A percentile compares a stretch with the other conserved stretches of the same genome.
phyloP scores from a whole-genome alignment of 495 filamentous ascomycete genomes.

The Penicillium canariense region DNA sequence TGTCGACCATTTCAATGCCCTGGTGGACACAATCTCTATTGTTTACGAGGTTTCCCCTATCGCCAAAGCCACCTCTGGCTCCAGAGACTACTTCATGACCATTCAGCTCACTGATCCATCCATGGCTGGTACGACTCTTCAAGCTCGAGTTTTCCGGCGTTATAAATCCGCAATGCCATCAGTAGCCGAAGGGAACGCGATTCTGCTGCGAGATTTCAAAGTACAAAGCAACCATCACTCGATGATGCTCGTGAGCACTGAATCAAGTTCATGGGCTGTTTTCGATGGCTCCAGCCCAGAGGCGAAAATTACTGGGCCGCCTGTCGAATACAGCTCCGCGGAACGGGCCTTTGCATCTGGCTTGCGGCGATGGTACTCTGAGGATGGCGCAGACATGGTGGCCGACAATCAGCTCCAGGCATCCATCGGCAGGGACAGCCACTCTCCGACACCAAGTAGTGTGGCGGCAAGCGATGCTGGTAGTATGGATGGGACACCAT shows the following conservation, averaged over 20 bases:
- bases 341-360: conserved; percentile 56
- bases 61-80: conserved; percentile 60
- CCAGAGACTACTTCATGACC: conserved; percentile 66
- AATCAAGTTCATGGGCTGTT: conserved; percentile 66
- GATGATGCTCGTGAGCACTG: conserved; percentile 46
- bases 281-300: conserved; percentile 42
- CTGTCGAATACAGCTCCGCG: conserved; percentile 60
- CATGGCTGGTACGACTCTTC: conserved; percentile 41
- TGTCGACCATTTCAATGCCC: conserved; percentile 49
- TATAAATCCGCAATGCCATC: conserved; percentile 68
- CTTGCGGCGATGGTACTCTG: conserved; percentile 46
- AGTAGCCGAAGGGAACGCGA: conserved; percentile 65
- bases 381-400: conserved; percentile 36
- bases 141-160: conserved; percentile 71
- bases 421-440: conserved; percentile 36
- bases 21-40: conserved; percentile 66
- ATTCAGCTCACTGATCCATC: conserved; percentile 69
- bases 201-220: conserved; percentile 73
- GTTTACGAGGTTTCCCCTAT: conserved; percentile 57
- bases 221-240: conserved; percentile 52
- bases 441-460: conserved; percentile 34
- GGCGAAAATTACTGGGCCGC: conserved; percentile 56
- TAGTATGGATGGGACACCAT: conserved; percentile 28
- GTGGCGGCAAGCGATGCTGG: conserved; percentile 35
- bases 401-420: conserved; percentile 40